These are phyloP conservation scores for Psilocybe tampanensis DNA, from an alignment of 768 basidiomycete genomes.

Conservation along the genomic window DNA sequence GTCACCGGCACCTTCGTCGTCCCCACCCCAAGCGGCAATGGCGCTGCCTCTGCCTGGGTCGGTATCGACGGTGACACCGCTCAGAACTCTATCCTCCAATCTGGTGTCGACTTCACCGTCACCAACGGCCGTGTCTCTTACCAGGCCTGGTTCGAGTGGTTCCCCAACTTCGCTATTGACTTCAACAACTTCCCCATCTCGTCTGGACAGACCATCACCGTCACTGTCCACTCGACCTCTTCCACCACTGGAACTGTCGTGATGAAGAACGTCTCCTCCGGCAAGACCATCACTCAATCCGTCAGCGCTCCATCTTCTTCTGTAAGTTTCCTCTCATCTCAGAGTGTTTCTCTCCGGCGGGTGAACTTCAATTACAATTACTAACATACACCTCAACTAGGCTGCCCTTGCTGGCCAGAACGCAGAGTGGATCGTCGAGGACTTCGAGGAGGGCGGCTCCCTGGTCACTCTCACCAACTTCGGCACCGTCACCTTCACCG, in stretches of 20 bases:
- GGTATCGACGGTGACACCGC: constrained; percentile 24
- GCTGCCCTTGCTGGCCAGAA: constrained; percentile 21
- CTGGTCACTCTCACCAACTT: constrained; percentile 21
- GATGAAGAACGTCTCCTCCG: constrained; percentile 16
- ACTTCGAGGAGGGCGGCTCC: constrained; percentile 20
- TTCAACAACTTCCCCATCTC: constrained; percentile 19
- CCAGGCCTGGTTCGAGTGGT: constrained; percentile 24
- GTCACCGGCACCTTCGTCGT: constrained; percentile 21
- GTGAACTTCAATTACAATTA: neutral
- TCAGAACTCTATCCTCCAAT: constrained; percentile 19
- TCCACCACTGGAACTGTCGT: constrained; percentile 19
- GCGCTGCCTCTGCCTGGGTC: constrained; percentile 22
- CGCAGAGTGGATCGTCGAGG: constrained; percentile 24
- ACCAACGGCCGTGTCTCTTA: constrained; percentile 16
- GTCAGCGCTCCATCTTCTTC: constrained; percentile 18
- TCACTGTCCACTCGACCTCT: constrained; percentile 19
- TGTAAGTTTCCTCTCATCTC: neutral
- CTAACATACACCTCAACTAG: neutral
- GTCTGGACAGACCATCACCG: constrained; percentile 18
- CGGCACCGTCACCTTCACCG: constrained; percentile 22
- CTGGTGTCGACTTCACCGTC: constrained; percentile 23
- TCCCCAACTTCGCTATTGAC: constrained; percentile 20
- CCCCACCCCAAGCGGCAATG: constrained; percentile 18
- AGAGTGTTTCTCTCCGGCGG: neutral
- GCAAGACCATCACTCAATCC: constrained; percentile 20